A percentile compares a stretch with the other conserved stretches of the same genome.
These are phyloP conservation scores for Spathaspora sp. DNA, from an alignment of 805 yeast species.

Conservation along the genomic window DNA sequence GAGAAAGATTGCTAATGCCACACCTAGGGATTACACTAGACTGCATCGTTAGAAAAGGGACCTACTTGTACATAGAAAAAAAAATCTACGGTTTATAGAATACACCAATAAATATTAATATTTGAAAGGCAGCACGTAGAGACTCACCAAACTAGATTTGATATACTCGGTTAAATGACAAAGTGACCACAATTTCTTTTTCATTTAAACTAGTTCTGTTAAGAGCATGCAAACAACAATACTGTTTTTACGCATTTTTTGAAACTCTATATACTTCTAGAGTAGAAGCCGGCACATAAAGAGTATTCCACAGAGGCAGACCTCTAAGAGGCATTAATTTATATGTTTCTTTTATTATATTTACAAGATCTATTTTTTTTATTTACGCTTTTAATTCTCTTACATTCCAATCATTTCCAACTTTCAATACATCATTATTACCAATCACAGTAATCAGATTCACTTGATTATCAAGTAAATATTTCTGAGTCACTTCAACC, in stretches of 20 bases:
- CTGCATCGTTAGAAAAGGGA: slow-evolving; percentile 13
- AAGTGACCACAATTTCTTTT: too few relatives aligned
- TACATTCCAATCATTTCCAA: slow-evolving; percentile 17
- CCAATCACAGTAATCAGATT: slow-evolving; percentile 45
- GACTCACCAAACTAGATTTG: background rate
- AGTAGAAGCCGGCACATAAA: too few relatives aligned
- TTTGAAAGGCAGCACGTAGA: background rate
- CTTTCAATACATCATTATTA: slow-evolving; percentile 24
- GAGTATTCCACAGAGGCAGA: too few relatives aligned
- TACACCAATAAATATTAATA: background rate
- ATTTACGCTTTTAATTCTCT: slow-evolving; percentile 3
- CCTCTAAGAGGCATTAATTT: background rate
- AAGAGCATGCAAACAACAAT: too few relatives aligned
- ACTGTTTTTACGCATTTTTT: too few relatives aligned
- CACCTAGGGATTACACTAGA: slow-evolving; percentile 33
- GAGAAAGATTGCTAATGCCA: slow-evolving; percentile 63
- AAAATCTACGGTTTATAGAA: background rate
- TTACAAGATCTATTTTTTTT: background rate
- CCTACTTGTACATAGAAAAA: background rate
- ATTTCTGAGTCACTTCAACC: slow-evolving; percentile 61
- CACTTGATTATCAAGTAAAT: slow-evolving; percentile 35
- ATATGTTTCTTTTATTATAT: background rate
- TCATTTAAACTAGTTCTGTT: too few relatives aligned
- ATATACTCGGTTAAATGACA: too few relatives aligned
- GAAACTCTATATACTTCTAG: too few relatives aligned